Conservation (phyloP, 2,329 filamentous ascomycete species). For the Exutisphaerella laricina region DNA sequence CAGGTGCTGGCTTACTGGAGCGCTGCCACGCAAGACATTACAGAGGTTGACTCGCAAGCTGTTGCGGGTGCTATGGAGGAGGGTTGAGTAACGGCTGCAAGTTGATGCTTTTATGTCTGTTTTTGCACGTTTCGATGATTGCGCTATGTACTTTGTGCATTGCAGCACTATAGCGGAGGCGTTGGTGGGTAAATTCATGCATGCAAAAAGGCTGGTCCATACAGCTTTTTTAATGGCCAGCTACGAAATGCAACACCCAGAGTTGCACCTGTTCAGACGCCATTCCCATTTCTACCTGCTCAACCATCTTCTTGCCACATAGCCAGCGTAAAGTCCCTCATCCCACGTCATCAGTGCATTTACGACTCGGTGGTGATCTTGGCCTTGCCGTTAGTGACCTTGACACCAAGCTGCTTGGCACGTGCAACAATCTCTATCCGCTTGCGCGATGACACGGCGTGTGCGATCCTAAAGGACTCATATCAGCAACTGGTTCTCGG, state of each 20-base stretch:
- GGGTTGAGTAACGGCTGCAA: slow-evolving; percentile 14
- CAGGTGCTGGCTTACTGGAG: slow-evolving; percentile 59
- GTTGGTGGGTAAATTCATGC: slow-evolving; percentile 26
- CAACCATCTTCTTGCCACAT: slow-evolving; percentile 11
- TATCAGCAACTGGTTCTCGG: too few relatives aligned
- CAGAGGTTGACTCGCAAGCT: slow-evolving; percentile 25
- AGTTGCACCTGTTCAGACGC: slow-evolving; percentile 16
- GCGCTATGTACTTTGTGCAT: slow-evolving; percentile 19
- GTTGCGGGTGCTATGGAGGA: slow-evolving; percentile 29
- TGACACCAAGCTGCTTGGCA: slow-evolving; percentile 97
- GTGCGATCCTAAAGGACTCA: slow-evolving; percentile 71
- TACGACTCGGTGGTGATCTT: slow-evolving; percentile 92
- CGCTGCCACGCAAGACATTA: slow-evolving; percentile 31
- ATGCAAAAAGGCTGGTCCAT: slow-evolving; percentile 14
- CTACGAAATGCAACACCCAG: slow-evolving; percentile 18
- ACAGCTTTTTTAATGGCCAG: slow-evolving; percentile 10
- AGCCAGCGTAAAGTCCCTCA: slow-evolving; percentile 13
- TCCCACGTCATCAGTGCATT: slow-evolving; percentile 4
- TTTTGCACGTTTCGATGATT: slow-evolving; percentile 20
- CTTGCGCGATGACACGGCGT: slow-evolving; percentile 98
- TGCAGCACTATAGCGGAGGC: slow-evolving; percentile 27
- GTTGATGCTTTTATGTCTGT: slow-evolving; percentile 15
- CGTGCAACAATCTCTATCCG: slow-evolving; percentile 95
- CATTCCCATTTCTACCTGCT: slow-evolving; percentile 17
- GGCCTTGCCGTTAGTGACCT: slow-evolving; percentile 99